Base-by-base conservation (phyloP, 768 basidiomycete genomes). In the Trametes punicea region DNA sequence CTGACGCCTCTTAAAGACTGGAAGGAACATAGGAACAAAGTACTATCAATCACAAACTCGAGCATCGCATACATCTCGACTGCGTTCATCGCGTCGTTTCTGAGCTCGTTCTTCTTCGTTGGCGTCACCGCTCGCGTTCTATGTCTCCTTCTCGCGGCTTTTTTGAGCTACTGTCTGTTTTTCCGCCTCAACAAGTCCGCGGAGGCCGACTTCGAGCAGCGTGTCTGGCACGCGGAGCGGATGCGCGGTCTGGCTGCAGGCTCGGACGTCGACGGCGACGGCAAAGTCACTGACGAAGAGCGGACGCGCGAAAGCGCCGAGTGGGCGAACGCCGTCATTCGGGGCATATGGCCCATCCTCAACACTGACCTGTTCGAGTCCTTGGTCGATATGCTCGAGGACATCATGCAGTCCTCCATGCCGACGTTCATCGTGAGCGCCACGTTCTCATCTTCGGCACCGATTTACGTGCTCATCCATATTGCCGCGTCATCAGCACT, bases 281-380 rank as follows among this genome's bases (percentile, higher is more conserved):
- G 69, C 6, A 57, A 62, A 30, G 62, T 69, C 11, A 52, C 36
- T 1, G 55, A 48, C 18, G 63, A 69, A 23, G 71, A 70, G 51
- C 62, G 71, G 18, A 62, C 63, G 30, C 64, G 65, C 21, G 70
- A 71, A 63, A 70, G 70, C 46, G 76, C 77, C 34, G 81, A 83
- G 61, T 90, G 88, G 90, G 75, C 88, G 30, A 89, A 90, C 68
- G 72, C 80, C 4, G 67, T 89, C 47, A 69, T 87, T 23, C 69
- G 73, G 34, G 76, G 79, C 2, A 67, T 90, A 9, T 91, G 90
- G 89, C 87, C 87, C 0, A 77, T 89, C 54, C 71, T 90, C 57
- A 87, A 90, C 65, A 87, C 89, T 2, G 75, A 82, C 23, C 73
- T 90, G 46, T 84, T 85, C 68, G 71, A 70, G 7, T 71, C 78